Evolutionary conservation across 345 rosid genomes (phyloP), one percentile per base, ranked within the genome.

Genomic region (Populus simonii): DNA sequence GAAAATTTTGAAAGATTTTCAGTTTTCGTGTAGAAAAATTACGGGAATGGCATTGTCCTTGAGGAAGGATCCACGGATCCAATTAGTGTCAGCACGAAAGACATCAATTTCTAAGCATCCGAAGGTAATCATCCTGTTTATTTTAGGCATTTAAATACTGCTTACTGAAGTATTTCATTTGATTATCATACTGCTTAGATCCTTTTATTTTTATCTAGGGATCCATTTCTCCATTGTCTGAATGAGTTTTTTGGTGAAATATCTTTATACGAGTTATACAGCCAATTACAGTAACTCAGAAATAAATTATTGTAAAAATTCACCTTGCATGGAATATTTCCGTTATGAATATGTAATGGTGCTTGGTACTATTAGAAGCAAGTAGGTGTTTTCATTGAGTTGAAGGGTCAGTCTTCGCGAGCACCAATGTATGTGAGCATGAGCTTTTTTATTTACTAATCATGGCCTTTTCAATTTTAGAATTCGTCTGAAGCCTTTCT

Each of bases 21-120:
- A 91, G 85, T 83, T 82, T 82, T 80, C 89, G 82, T 90, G 99
- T 87, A 90, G 86, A 86, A 86, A 78, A 74, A 80, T 78, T 74
- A 89, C 94, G 27, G 93, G 91, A 61, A 85, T 81, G 80, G 91
- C 90, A 66, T 84, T 93, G 49, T 84, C 92, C 16, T 91, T 83
- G 82, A 87, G 86, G 83, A 91, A 90, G 89, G 96, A 96, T 83
- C 92, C 89, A 78, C 93, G 90, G 62, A 77, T 91, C 35, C 90
- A 90, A 27, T 85, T 96, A 76, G 92, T 96, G 78, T 86, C 97
- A 11, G 68, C 91, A 10, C 80, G 74, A 66, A 85, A 82, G 78
- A 72, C 73, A 35, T 59, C 67, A 69, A 76, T 77, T 80, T 78
- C 78, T 36, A 85, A 84, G 77, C 84, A 86, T 82, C 71, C 86